These are phyloP conservation scores for Novymonas esmeraldas DNA, from an alignment of 208 protist species.

Conservation along the genomic window DNA sequence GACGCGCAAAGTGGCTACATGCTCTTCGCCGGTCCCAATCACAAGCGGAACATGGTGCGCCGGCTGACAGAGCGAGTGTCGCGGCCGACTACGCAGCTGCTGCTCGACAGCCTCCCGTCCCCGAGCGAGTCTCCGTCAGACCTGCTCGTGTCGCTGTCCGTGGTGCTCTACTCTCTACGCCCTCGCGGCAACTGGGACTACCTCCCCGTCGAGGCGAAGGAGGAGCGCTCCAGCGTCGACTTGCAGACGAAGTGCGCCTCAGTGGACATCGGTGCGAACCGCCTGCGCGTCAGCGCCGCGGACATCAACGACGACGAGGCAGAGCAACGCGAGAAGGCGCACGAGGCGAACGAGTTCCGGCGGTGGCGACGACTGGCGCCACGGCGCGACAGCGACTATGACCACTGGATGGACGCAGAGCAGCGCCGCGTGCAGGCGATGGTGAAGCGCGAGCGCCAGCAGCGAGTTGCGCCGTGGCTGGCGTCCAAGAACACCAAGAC, in stretches of 20 bases:
- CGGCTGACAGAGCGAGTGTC: conserved; percentile 48
- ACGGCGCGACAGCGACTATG: conserved; percentile 64
- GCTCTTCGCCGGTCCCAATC: conserved; percentile 83
- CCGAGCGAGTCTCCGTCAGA: conserved; percentile 45
- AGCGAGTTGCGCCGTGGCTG: conserved; percentile 53
- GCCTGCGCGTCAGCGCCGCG: conserved; percentile 51
- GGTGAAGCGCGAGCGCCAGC: conserved; percentile 42
- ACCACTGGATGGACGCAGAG: conserved; percentile 88
- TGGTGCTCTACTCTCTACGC: conserved; percentile 75
- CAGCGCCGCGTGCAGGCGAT: conserved; percentile 55
- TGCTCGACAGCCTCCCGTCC: conserved; percentile 57
- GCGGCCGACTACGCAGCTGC: conserved; percentile 56
- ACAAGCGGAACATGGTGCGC: conserved; percentile 75
- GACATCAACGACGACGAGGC: conserved; percentile 83
- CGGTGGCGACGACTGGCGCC: conserved; percentile 62
- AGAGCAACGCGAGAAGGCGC: conserved; percentile 59
- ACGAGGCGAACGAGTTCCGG: conserved; percentile 68
- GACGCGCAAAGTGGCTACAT: conserved; percentile 59
- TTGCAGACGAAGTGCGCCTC: conserved; percentile 55
- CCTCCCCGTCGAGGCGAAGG: conserved; percentile 46
- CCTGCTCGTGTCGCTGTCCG: conserved; percentile 61
- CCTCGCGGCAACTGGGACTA: conserved; percentile 88
- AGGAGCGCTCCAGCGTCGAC: conserved; percentile 34
- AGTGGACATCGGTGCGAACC: conserved; percentile 79
- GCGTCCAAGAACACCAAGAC: conserved; percentile 8